These are phyloP conservation scores for Penicillium sp. DNA, from an alignment of 2,329 filamentous ascomycete genomes.

Conservation along the genomic window DNA sequence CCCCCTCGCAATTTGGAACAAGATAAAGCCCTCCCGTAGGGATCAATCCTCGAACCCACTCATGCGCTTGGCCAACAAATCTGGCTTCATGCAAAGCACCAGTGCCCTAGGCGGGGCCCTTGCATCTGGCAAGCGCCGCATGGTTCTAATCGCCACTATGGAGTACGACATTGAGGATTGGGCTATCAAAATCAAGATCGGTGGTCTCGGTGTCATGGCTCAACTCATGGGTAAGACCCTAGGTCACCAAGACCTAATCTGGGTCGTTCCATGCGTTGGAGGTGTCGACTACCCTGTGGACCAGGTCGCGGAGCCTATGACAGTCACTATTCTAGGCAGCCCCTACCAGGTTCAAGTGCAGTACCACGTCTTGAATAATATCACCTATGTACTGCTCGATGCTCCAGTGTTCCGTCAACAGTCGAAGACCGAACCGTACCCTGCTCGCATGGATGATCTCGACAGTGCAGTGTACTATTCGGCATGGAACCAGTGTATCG, in stretches of 20 bases:
- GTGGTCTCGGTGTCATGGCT: conserved; percentile 62
- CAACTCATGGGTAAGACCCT: conserved; percentile 61
- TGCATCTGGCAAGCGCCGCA: conserved; percentile 35
- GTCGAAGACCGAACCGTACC: conserved; percentile 56
- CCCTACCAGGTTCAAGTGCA: conserved; percentile 56
- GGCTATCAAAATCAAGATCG: conserved; percentile 63
- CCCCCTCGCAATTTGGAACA: conserved; percentile 31
- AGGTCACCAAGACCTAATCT: conserved; percentile 56
- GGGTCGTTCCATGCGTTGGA: conserved; percentile 56
- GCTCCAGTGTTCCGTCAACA: conserved; percentile 59
- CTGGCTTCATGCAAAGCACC: conserved; percentile 31
- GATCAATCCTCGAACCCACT: conserved; percentile 27
- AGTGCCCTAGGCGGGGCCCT: conserved; percentile 24
- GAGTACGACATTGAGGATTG: conserved; percentile 65
- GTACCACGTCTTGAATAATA: conserved; percentile 56
- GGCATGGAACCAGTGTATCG: conserved; percentile 62
- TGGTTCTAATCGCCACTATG: conserved; percentile 60
- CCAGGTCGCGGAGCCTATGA: conserved; percentile 52
- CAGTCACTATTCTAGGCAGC: conserved; percentile 52
- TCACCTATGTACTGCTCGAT: conserved; percentile 60
- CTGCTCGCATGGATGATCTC: conserved; percentile 60
- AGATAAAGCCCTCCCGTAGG: conserved; percentile 27
- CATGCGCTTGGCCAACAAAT: conserved; percentile 30
- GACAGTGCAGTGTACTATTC: conserved; percentile 61
- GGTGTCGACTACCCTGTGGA: conserved; percentile 57